phyloP scores from a whole-genome alignment of 1,284 basidiomycete species.

The Volvariella volvacea region DNA sequence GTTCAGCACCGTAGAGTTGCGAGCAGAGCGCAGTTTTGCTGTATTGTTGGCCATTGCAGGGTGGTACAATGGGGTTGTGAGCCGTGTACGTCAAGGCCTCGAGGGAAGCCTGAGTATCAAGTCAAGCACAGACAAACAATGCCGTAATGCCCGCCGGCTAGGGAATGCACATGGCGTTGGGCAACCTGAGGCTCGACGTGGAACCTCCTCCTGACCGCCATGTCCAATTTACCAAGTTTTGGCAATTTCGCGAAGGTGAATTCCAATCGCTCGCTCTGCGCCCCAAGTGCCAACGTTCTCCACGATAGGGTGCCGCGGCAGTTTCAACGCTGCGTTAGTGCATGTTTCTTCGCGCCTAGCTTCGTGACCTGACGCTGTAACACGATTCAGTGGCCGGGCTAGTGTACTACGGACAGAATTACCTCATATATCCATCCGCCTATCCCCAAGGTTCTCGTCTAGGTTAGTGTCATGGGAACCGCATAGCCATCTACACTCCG shows the following conservation, averaged over 20 bases:
- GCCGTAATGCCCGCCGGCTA: no score
- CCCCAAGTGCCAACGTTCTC: not conserved
- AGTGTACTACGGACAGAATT: conserved; percentile 81
- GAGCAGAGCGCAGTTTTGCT: no score
- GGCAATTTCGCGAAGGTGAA: conserved; percentile 60
- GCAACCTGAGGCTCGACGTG: not conserved
- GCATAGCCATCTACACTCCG: no score
- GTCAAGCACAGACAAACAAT: no score
- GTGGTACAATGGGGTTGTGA: no score
- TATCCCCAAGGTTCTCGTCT: conserved; percentile 79
- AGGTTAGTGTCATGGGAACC: conserved; percentile 46
- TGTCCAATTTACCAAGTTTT: conserved; percentile 43
- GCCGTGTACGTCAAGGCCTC: no score
- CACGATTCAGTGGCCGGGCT: conserved; percentile 49
- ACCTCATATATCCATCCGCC: conserved; percentile 86
- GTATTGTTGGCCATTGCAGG: no score
- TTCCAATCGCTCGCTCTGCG: conserved; percentile 42
- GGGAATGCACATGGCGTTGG: no score
- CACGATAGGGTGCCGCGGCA: conserved; percentile 37
- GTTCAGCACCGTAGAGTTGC: no score
- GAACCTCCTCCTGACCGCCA: conserved; percentile 6
- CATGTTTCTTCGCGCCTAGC: conserved; percentile 23
- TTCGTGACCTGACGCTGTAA: conserved; percentile 2
- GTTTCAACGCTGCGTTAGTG: conserved; percentile 42
- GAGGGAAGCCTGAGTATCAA: no score